phyloP scores from a whole-genome alignment of 2,329 filamentous ascomycete species.

The Botryotinia calthae region DNA sequence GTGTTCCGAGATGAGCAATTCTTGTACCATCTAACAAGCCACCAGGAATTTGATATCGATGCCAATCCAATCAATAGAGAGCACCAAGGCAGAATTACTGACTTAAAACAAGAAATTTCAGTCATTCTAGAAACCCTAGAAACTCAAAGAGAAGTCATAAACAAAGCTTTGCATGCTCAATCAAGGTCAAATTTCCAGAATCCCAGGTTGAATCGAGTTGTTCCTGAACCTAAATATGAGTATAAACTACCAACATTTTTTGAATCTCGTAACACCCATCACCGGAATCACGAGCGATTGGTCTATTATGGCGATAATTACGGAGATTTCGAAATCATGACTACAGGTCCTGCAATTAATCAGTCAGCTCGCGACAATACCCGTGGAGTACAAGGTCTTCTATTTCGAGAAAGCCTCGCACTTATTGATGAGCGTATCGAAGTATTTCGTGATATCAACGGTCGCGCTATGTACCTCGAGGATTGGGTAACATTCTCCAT shows the following conservation, averaged over 20 bases:
- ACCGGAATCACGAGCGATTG: background rate
- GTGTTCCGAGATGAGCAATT: background rate
- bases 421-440: slow-evolving; percentile 27
- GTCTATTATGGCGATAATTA: background rate
- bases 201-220: background rate
- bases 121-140: slow-evolving; percentile 29
- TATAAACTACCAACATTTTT: background rate
- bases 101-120: slow-evolving; percentile 30
- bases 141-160: slow-evolving; percentile 22
- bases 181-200: background rate
- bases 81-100: slow-evolving; percentile 29
- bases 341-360: background rate
- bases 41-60: slow-evolving; percentile 28
- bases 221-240: background rate
- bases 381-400: slow-evolving; percentile 26
- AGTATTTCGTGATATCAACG: slow-evolving; percentile 27
- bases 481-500: slow-evolving; percentile 22
- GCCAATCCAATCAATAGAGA: slow-evolving; percentile 27
- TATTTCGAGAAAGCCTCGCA: slow-evolving; percentile 26
- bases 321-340: background rate
- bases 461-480: slow-evolving; percentile 26
- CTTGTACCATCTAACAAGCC: background rate
- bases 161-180: background rate
- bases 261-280: background rate
- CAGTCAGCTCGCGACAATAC: slow-evolving; percentile 10